Percentiles rank a stretch among this genome's conserved stretches.
These are phyloP conservation scores for Candida buenavistaensis DNA, from an alignment of 1,139 yeast genomes.

Conservation along the genomic window DNA sequence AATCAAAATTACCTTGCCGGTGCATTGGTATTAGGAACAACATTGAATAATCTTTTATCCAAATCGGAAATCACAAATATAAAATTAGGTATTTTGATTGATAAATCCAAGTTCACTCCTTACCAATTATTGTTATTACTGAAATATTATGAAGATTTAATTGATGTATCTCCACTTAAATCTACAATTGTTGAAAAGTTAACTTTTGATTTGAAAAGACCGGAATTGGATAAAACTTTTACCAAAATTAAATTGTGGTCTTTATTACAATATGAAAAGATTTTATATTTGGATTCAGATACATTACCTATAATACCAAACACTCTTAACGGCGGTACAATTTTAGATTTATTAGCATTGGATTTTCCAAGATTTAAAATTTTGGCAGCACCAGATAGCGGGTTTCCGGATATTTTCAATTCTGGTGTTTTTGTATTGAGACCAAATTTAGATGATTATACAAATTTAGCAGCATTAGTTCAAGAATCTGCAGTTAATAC, in stretches of 20 bases:
- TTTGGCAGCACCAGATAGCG: conserved; percentile 85
- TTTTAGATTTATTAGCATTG: conserved; percentile 28
- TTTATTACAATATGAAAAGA: conserved; percentile 49
- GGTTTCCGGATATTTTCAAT: conserved; percentile 96
- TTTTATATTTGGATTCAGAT: conserved; percentile 83
- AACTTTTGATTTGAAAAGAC: conserved; percentile 53
- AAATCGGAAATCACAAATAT: conserved; percentile 12
- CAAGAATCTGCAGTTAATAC: conserved; percentile 18
- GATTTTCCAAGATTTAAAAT: conserved; percentile 41
- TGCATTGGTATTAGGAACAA: conserved; percentile 61
- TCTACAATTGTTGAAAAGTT: conserved; percentile 30
- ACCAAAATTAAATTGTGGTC: conserved; percentile 78
- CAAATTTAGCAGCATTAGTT: conserved; percentile 42
- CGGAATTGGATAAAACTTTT: conserved; percentile 70
- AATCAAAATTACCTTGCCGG: conserved; percentile 74
- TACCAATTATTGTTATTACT: conserved; percentile 29
- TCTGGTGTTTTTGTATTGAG: conserved; percentile 76
- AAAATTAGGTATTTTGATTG: conserved; percentile 35
- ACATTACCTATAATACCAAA: conserved; percentile 57
- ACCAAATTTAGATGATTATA: conserved; percentile 53
- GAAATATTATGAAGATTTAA: conserved; percentile 30
- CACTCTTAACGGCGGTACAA: conserved; percentile 39
- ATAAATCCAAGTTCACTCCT: conserved; percentile 26
- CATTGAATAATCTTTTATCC: conserved; percentile 23
- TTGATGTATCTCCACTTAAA: conserved; percentile 29